These are phyloP conservation scores for Triticum monococcum DNA, from an alignment of 176 grass and related monocot species.

Conservation along the genomic window DNA sequence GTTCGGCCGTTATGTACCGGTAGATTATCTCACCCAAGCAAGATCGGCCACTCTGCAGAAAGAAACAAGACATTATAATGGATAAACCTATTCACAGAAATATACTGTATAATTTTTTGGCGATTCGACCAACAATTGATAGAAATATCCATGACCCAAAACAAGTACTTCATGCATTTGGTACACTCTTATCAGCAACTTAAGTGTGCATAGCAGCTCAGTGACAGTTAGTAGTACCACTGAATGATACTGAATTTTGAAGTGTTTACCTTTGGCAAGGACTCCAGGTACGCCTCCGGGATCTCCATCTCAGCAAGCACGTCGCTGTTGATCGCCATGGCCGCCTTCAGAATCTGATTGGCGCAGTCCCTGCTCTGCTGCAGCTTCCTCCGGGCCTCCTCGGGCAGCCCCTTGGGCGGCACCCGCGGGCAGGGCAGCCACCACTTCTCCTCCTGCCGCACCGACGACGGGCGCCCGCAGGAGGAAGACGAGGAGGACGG, in stretches of 20 bases:
- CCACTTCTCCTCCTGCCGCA: constrained; percentile 99
- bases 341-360: constrained; percentile 96
- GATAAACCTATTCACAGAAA: background rate
- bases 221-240: background rate
- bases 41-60: constrained; percentile 81
- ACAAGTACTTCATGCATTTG: background rate
- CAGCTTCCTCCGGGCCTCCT: constrained; percentile 82
- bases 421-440: constrained; percentile 90
- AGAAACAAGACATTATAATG: constrained; percentile 13
- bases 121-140: background rate
- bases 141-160: background rate
- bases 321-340: constrained; percentile 94
- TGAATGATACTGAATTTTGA: background rate
- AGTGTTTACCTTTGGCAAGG: constrained; percentile 74
- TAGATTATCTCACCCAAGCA: constrained; percentile 97
- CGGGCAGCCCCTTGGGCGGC: constrained; percentile 70
- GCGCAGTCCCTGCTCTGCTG: constrained; percentile 90
- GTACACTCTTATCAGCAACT: background rate
- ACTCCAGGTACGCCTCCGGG: constrained; percentile 77
- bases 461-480: constrained; percentile 59
- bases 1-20: constrained; percentile 82
- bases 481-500: constrained; percentile 49
- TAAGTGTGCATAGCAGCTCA: background rate
- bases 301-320: constrained; percentile 95
- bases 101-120: too few species aligned